Conservation (phyloP, 83 land plant genomes). For the Isoetes engelmannii region DNA sequence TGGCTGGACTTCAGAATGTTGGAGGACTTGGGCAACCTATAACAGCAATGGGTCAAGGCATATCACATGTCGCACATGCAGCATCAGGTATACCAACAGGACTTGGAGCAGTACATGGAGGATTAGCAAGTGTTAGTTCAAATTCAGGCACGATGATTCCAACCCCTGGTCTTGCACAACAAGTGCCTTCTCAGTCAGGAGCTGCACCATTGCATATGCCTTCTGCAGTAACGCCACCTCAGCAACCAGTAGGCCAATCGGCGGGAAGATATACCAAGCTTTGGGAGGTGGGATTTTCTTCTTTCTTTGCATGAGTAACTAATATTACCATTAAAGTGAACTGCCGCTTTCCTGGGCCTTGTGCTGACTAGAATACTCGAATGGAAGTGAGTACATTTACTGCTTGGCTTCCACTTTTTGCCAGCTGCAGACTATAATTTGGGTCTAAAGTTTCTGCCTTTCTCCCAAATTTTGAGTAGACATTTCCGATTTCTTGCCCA, state of each 20-base stretch:
- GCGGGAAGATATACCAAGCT: conserved; percentile 62
- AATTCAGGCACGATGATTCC: conserved; percentile 60
- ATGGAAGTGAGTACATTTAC: too few species aligned
- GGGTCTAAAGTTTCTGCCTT: too few species aligned
- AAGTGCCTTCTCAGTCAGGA: conserved; percentile 10
- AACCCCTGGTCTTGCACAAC: conserved; percentile 60
- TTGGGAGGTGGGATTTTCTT: conserved; percentile 63
- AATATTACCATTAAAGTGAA: too few species aligned
- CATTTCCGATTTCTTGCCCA: too few species aligned
- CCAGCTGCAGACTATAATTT: too few species aligned
- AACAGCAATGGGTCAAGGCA: too few species aligned
- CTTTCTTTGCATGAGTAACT: neutral
- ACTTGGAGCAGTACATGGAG: conserved; percentile 32
- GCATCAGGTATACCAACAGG: conserved; percentile 14
- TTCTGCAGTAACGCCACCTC: conserved; percentile 45
- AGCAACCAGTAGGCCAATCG: conserved; percentile 40
- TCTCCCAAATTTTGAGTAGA: too few species aligned
- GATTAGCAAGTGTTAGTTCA: conserved; percentile 33
- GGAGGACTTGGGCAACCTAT: too few species aligned
- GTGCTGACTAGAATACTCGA: too few species aligned
- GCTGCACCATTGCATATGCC: conserved; percentile 14
- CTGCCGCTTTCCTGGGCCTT: too few species aligned
- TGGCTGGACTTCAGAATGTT: too few species aligned
- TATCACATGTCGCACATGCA: neutral
- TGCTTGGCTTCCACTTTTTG: too few species aligned